Percentiles rank a stretch among this genome's conserved stretches.
phyloP scores from a whole-genome alignment of 2,329 filamentous ascomycete genomes.

The Diaporthe helianthi region DNA sequence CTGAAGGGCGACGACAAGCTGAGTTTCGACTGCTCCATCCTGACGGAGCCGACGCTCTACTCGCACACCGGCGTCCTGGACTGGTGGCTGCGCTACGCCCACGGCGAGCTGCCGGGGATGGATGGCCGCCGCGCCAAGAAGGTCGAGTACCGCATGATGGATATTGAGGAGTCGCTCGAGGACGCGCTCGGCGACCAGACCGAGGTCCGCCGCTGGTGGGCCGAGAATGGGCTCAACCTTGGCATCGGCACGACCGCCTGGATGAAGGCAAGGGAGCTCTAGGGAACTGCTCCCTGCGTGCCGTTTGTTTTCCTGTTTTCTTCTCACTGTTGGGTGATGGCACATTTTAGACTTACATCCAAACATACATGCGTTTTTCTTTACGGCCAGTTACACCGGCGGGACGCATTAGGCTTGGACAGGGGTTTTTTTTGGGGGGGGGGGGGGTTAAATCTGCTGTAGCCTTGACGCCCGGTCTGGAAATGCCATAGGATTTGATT shows the following conservation, averaged over 20 bases:
- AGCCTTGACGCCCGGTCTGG: neutral
- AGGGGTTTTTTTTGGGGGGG: too few species aligned
- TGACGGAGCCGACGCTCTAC: slow-evolving; percentile 87
- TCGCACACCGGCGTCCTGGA: slow-evolving; percentile 85
- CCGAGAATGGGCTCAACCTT: slow-evolving; percentile 79
- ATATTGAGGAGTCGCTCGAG: slow-evolving; percentile 93
- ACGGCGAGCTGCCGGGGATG: slow-evolving; percentile 62
- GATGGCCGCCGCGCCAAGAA: slow-evolving; percentile 65
- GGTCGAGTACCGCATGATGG: slow-evolving; percentile 93
- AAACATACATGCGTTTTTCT: neutral
- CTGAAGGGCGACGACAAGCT: slow-evolving; percentile 67
- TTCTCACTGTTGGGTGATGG: too few species aligned
- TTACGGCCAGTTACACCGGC: neutral
- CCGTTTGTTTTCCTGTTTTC: neutral
- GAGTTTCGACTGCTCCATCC: slow-evolving; percentile 48
- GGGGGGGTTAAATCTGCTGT: neutral
- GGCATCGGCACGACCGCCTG: slow-evolving; percentile 85
- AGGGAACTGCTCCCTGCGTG: neutral
- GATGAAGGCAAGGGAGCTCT: slow-evolving; percentile 83
- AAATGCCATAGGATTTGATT: neutral
- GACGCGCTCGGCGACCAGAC: slow-evolving; percentile 78
- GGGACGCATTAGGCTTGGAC: neutral
- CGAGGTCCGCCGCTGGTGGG: slow-evolving; percentile 86
- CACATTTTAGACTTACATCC: neutral
- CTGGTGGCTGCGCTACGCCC: slow-evolving; percentile 83